These are phyloP conservation scores for Suaeda aralocaspica DNA, from an alignment of 148 eudicot species.

Conservation along the genomic window DNA sequence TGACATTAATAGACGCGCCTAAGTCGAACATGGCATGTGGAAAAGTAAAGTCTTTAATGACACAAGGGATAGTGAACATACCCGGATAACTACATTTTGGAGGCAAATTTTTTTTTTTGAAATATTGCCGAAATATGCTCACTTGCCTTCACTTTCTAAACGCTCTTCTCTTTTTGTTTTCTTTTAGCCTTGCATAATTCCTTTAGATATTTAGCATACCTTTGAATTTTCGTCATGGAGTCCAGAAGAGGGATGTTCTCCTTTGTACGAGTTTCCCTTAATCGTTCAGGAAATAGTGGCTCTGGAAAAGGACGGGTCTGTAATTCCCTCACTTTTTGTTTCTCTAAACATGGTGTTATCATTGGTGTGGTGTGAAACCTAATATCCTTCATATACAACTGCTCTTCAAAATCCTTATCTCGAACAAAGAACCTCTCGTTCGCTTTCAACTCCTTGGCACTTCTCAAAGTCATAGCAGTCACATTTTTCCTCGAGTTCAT, in stretches of 20 bases:
- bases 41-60: not conserved
- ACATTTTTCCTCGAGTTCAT: not conserved
- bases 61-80: conserved; percentile 4
- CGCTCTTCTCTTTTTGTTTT: not conserved
- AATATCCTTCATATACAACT: not conserved
- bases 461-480: not conserved
- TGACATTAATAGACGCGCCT: not conserved
- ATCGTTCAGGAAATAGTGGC: not conserved
- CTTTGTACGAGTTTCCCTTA: not conserved
- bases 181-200: not conserved
- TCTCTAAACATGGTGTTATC: not conserved
- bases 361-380: not conserved
- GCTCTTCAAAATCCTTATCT: not conserved
- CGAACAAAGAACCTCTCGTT: too few relatives aligned
- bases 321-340: not conserved
- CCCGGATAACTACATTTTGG: not conserved
- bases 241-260: not conserved
- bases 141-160: not conserved
- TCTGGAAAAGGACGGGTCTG: not conserved
- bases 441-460: not conserved
- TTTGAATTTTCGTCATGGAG: not conserved
- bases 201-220: not conserved
- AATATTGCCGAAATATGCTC: not conserved
- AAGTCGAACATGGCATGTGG: not conserved
- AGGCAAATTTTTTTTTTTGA: not conserved